Base-by-base conservation (phyloP, 2,329 filamentous ascomycete genomes). In the Teratosphaeria pseudoeucalypti region DNA sequence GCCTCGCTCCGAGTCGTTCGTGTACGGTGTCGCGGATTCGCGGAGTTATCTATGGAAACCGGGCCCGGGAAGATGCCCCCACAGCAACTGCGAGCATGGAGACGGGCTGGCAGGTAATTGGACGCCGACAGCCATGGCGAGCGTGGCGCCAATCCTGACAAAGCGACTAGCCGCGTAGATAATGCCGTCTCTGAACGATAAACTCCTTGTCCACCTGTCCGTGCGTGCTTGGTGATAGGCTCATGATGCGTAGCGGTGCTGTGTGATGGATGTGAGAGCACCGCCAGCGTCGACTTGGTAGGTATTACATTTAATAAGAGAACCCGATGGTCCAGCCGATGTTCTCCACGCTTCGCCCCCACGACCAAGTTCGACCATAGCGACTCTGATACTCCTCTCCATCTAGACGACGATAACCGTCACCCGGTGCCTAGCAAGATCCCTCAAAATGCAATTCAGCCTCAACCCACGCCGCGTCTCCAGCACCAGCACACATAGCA, bases 391-490 rank as follows among this genome's bases (percentile, higher is more conserved):
- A 43, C 16, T 14, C 37, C 37, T 43, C 11, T 16, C 37, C 37
- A 43, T 43, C 5, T n/a, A 43, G 12, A 49, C 43, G 12, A 49
- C 43, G n/a, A 49, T 7, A 49, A 23, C 16, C 16, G 1, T 23
- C 19, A 19, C 43, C 5, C n/a, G 19, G 3, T 49, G 43, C 43
- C 23, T 14, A 16, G 9, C 16, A 49, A 32, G 43, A 49, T 5
- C 6, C 43, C 6, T 49, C n/a, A 49, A 23, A 3, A 69, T 69
- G 64, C 55, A 26, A 57, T 66, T 67, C 62, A 65, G 62, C 55
- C 58, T 66, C 60, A 63, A 16, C 54, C 66, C 54, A 62, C 65
- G 63, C 58, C 65, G 67, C 32, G 65, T 61, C 32, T 66, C 64
- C 12, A 54, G 57, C 34, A 54, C 52, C 57, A 66, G 66, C 61